Evolutionary conservation across 768 basidiomycete species (phyloP), one percentile per base, ranked within the genome.

Genomic region (Boletus insuetus): DNA sequence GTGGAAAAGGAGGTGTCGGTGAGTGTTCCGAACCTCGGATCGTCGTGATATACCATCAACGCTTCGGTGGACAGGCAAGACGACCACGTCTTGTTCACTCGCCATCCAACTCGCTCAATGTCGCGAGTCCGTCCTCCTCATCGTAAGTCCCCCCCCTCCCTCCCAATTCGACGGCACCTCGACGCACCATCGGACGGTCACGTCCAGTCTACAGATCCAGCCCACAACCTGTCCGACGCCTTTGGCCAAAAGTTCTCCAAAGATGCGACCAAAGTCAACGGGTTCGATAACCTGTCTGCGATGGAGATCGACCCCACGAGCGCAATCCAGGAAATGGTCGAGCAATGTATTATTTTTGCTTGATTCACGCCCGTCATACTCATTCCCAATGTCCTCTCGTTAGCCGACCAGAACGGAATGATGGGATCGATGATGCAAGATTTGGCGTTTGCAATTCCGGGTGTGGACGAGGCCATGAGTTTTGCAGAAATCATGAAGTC

Each of bases 401-500:
- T 65, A 93, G 90, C 91, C 55, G 91, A 92, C 70, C 83, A 86
- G 62, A 91, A 89, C 66, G 88, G 89, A 12, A 94, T 96, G 79
- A 98, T 98, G 96, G 94, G 94, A 44, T 86, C 89, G 58, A 98
- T 99, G 94, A 97, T 99, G 93, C 97, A 99, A 72, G 97, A 99
- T 75, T 82, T 99, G 42, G 97, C 97, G 0, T 99, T 99, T 67
- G 94, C 97, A 3, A 98, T 99, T 54, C 97, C 97, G 0, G 97
- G 97, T 75, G 96, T 99, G 13, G 97, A 99, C 66, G 97, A 99
- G 74, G 97, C 97, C 4, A 98, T 99, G 97, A 94, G 94, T 59
- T 99, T 99, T 64, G 97, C 97, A 0, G 97, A 99, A 73, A 97
- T 99, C 71, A 99, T 98, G 97, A 99, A 98, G 96, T 97, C 55